These are phyloP conservation scores for Lactarius akahatsu DNA, from an alignment of 768 basidiomycete genomes.

Conservation along the genomic window DNA sequence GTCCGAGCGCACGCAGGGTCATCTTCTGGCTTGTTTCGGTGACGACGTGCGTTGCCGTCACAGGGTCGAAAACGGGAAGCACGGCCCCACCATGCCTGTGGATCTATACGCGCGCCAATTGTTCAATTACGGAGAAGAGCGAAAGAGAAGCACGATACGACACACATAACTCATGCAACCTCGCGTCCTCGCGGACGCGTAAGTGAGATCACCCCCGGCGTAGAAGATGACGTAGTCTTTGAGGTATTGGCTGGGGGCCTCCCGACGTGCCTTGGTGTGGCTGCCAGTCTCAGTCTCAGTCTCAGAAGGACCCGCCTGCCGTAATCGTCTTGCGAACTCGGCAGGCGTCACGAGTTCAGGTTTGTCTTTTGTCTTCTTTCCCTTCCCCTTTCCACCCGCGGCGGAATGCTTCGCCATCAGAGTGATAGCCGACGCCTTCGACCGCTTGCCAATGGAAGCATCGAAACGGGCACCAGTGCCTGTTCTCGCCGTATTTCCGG, in stretches of 20 bases:
- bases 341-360: slow-evolving; percentile 22
- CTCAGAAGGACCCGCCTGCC: slow-evolving; percentile 1
- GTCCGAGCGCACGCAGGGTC: slow-evolving; percentile 44
- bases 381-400: background rate
- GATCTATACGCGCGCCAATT: slow-evolving; percentile 60
- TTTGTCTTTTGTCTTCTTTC: slow-evolving; percentile 18
- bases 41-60: slow-evolving; percentile 64
- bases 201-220: slow-evolving; percentile 27
- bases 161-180: slow-evolving; percentile 25
- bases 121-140: background rate
- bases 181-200: slow-evolving; percentile 26
- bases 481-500: background rate
- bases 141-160: background rate
- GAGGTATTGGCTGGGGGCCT: slow-evolving; percentile 13
- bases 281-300: background rate
- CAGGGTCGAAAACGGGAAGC: slow-evolving; percentile 55
- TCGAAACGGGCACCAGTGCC: background rate
- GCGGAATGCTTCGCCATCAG: slow-evolving; percentile 8
- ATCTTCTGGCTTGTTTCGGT: slow-evolving; percentile 41
- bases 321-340: slow-evolving; percentile 24
- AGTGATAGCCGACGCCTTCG: background rate
- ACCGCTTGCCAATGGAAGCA: background rate
- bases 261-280: slow-evolving; percentile 8
- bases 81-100: slow-evolving; percentile 62
- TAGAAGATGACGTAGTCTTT: slow-evolving; percentile 23